phyloP scores from a whole-genome alignment of 2,329 filamentous ascomycete genomes.

The Pseudogymnoascus verrucosus region DNA sequence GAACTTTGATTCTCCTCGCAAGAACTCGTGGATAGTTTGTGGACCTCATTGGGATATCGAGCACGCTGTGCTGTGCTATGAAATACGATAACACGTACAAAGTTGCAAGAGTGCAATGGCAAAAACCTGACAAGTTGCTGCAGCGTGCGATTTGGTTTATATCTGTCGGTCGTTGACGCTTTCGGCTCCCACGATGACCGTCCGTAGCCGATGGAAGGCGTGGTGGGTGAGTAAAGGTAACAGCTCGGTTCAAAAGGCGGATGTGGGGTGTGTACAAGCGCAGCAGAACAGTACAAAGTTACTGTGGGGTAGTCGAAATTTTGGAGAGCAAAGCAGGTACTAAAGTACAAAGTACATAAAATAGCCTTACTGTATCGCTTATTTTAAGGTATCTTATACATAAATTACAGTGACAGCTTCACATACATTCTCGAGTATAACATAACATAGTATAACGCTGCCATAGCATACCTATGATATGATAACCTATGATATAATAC shows the following conservation, averaged over 20 bases:
- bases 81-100: not conserved
- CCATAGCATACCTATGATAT: not conserved
- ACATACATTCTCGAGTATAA: not conserved
- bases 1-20: not conserved
- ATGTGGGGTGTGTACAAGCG: not conserved
- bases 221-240: not conserved
- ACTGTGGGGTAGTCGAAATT: not conserved
- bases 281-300: no score
- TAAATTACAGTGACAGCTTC: not conserved
- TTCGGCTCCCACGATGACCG: conserved; percentile 6
- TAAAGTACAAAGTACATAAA: not conserved
- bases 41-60: not conserved
- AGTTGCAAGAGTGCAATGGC: not conserved
- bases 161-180: not conserved
- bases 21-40: conserved; percentile 1
- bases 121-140: not conserved
- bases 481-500: no score
- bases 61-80: not conserved
- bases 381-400: not conserved
- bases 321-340: not conserved
- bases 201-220: conserved; percentile 4
- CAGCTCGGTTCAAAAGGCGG: not conserved
- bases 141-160: not conserved
- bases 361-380: not conserved
- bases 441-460: not conserved